Evolutionary conservation across 345 rosid genomes (phyloP), one percentile per base, ranked within the genome.

Genomic region (Raphanus sativus): DNA sequence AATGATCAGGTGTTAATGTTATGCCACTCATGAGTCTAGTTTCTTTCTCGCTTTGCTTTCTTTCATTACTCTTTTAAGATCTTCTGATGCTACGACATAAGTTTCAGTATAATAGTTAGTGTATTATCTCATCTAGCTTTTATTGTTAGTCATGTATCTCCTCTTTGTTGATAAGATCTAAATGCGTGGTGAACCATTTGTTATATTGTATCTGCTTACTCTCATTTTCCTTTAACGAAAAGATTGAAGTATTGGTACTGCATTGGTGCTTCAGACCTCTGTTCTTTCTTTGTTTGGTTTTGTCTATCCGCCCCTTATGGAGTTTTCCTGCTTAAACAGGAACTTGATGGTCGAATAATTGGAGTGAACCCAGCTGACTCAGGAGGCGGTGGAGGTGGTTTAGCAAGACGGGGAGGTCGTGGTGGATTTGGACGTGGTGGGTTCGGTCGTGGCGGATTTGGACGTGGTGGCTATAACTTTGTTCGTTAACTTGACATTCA

Each of bases 321-420:
- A 38, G 38, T 50, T 61, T 61, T 68, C 40, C 28, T 67, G 38
- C 54, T 50, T 50, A 13, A 59, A 54, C 64, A 73, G 82, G 75
- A 67, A 36, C 60, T 79, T 74, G 82, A 73, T 54, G 78, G 82
- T 26, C 7, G 24, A 52, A 17, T 33, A 36, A 68, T 79, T 68
- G 34, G 75, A 74, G 82, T 79, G 60, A 38, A 62, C 6, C 25
- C 38, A 50, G 74, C 82, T 36, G 70, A n/a, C 54, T 61, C 78
- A 34, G 78, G 78, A 73, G 70, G 81, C 16, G 25, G 81, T n/a
- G 77, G 77, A 17, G 70, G 82, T 62, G 59, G 74, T 54, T 48
- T 61, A 63, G 32, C 73, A 26, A 69, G 78, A 74, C 68, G 78
- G 54, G 82, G 78, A 55, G 75, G 61, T 30, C 71, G 45, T 56